Evolutionary conservation across 1,284 basidiomycete genomes (phyloP), one percentile per base, ranked within the genome.

Genomic region (Cerioporus squamosus): DNA sequence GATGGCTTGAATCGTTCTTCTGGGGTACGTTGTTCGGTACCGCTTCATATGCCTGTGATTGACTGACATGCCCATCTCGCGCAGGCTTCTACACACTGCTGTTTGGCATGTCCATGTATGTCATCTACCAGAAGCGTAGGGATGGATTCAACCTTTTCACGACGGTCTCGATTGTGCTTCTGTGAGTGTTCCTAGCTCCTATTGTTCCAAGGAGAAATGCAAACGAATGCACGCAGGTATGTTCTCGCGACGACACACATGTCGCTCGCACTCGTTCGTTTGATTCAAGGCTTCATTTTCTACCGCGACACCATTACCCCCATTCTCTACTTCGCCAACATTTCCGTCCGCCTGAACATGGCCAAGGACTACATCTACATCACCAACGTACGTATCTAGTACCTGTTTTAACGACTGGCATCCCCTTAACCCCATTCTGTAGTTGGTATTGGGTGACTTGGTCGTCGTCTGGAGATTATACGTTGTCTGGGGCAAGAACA

Each of bases 381-480:
- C n/a, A 53, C 57, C 20, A 58, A 42, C 18, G 57, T 58, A 43
- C 8, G 55, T 23, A 29, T 22, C 20, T 12, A 24, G 5, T 22
- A 3, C 8, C 10, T 5, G 24, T 2, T 42, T 20, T 9, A 22
- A 3, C 33, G 15, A 15, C 7, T 7, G 36, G 10, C 3, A 40
- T n/a, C 36, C 18, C 15, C n/a, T 24, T 26, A 17, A 15, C 4
- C 33, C 18, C 14, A 2, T 1, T 22, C 24, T 12, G 2, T n/a
- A 66, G 57, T 55, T 61, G 44, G 55, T 62, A 18, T 38, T 68
- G 9, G 68, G 66, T 2, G 68, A 69, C 40, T 24, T 53, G 14
- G 61, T 67, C 45, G 49, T 70, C 18, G 59, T 68, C 3, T 70
- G 67, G 67, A 42, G 67, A 1, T 40, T 68, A 7, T 68, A 68